Conservation (phyloP, 2,329 filamentous ascomycete species). For the Talaromyces funiculosus region DNA sequence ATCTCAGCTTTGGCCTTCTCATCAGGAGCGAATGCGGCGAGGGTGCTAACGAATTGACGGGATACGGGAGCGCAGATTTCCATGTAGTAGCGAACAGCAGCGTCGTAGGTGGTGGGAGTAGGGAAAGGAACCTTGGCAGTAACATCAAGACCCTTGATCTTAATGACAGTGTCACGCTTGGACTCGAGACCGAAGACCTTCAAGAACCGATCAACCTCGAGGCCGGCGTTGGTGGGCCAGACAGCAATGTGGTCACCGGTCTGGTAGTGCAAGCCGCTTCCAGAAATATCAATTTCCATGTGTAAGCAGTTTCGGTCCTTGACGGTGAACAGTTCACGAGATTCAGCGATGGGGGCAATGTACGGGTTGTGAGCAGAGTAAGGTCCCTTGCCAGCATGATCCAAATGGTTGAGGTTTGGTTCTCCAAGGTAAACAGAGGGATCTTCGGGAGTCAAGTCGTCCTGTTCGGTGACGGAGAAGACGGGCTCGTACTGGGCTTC, state of each 20-base stretch:
- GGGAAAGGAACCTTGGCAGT: conserved; percentile 98
- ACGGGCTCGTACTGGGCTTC: conserved; percentile 94
- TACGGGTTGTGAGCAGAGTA: conserved; percentile 97
- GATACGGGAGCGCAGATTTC: conserved; percentile 94
- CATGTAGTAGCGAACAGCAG: conserved; percentile 89
- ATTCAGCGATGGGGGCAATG: conserved; percentile 88
- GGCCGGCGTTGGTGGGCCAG: conserved; percentile 93
- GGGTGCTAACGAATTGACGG: conserved; percentile 82
- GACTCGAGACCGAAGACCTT: conserved; percentile 66
- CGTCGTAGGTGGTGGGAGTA: conserved; percentile 92
- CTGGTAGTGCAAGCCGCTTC: conserved; percentile 85
- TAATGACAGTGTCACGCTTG: conserved; percentile 77
- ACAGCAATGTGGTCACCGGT: conserved; percentile 96
- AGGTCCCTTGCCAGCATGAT: conserved; percentile 75
- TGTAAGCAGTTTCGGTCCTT: conserved; percentile 93
- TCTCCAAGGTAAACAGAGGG: conserved; percentile 88
- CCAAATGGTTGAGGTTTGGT: conserved; percentile 91
- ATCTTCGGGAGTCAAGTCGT: conserved; percentile 67
- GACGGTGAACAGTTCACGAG: conserved; percentile 81
- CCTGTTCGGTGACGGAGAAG: conserved; percentile 73
- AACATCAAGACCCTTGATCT: conserved; percentile 83
- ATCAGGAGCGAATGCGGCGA: conserved; percentile 83
- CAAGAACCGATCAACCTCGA: conserved; percentile 86
- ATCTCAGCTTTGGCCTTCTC: conserved; percentile 83
- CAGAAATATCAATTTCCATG: conserved; percentile 87